These are phyloP conservation scores for Stylosanthes scabra DNA, from an alignment of 331 rosid species.

Conservation along the genomic window DNA sequence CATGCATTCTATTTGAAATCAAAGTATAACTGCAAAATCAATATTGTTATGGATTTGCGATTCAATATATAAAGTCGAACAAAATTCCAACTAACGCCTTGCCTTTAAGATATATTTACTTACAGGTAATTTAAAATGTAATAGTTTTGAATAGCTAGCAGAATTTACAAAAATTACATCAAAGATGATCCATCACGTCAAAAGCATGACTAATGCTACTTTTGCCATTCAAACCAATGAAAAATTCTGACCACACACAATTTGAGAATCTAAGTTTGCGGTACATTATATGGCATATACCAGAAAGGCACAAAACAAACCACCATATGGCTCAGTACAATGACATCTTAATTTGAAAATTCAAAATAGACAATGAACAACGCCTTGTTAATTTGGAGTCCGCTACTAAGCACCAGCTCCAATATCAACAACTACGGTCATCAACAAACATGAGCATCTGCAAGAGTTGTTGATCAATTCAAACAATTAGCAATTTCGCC, in stretches of 20 bases:
- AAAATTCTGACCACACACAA: not conserved
- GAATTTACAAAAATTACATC: not conserved
- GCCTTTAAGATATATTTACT: not conserved
- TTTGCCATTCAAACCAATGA: not conserved
- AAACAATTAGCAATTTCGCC: not conserved
- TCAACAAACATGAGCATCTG: constrained; percentile 11
- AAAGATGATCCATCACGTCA: not conserved
- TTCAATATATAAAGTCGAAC: not conserved
- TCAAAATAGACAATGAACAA: constrained; percentile 26
- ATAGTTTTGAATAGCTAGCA: too few relatives aligned
- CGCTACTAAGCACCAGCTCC: not conserved
- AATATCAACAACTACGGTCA: constrained; percentile 22
- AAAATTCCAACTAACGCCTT: not conserved
- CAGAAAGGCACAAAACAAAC: constrained; percentile 8
- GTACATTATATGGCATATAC: not conserved
- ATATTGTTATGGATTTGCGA: not conserved
- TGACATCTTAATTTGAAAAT: constrained; percentile 16
- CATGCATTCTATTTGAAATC: constrained; percentile 1
- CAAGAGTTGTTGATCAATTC: constrained; percentile 7
- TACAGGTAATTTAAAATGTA: not conserved
- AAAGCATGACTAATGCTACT: not conserved
- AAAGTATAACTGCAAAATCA: constrained; percentile 6
- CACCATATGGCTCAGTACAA: constrained; percentile 8
- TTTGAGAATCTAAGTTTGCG: not conserved
- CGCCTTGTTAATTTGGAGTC: constrained; percentile 11